Percentiles rank a stretch among this genome's conserved stretches.
These are phyloP conservation scores for Galerina sulciceps DNA, from an alignment of 768 basidiomycete genomes.

Conservation along the genomic window DNA sequence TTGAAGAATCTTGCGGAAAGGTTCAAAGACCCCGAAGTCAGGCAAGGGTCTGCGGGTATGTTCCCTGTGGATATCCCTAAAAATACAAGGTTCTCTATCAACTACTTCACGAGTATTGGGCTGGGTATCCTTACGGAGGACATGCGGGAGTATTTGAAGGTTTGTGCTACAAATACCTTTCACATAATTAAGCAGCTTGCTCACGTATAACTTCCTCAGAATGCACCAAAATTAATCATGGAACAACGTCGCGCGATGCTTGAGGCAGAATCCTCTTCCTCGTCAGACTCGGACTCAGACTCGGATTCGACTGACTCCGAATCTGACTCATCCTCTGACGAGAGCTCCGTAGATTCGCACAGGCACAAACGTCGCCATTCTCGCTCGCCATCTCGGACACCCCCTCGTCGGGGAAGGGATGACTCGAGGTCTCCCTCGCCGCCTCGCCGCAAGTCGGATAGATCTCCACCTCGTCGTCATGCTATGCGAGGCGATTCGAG, in stretches of 20 bases:
- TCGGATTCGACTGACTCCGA: constrained; percentile 32
- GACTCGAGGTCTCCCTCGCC: constrained; percentile 15
- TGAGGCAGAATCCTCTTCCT: constrained; percentile 63
- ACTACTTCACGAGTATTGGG: constrained; percentile 96
- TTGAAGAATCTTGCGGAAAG: constrained; percentile 84
- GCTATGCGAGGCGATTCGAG: constrained; percentile 1
- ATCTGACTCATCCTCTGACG: constrained; percentile 30
- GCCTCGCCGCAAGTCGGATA: constrained; percentile 8
- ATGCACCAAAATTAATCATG: constrained; percentile 91
- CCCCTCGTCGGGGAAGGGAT: constrained; percentile 21
- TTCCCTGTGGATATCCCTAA: constrained; percentile 98
- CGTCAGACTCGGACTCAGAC: constrained; percentile 40
- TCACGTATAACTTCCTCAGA: constrained; percentile 50
- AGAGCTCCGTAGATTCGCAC: constrained; percentile 20
- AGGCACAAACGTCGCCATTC: constrained; percentile 15
- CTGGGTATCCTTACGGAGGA: constrained; percentile 90
- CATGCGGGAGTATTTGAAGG: constrained; percentile 96
- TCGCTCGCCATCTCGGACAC: constrained; percentile 26
- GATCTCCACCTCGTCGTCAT: constrained; percentile 6
- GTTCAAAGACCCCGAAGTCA: constrained; percentile 88
- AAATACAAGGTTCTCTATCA: constrained; percentile 95
- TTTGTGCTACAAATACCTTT: constrained; percentile 35
- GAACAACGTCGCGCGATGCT: constrained; percentile 91
- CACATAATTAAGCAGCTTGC: constrained; percentile 3
- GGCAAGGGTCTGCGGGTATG: constrained; percentile 74